Percentiles rank a stretch among this genome's conserved stretches.
Conservation (phyloP, 202 grass and related monocot genomes). For the Schoenoplectus triqueter region DNA sequence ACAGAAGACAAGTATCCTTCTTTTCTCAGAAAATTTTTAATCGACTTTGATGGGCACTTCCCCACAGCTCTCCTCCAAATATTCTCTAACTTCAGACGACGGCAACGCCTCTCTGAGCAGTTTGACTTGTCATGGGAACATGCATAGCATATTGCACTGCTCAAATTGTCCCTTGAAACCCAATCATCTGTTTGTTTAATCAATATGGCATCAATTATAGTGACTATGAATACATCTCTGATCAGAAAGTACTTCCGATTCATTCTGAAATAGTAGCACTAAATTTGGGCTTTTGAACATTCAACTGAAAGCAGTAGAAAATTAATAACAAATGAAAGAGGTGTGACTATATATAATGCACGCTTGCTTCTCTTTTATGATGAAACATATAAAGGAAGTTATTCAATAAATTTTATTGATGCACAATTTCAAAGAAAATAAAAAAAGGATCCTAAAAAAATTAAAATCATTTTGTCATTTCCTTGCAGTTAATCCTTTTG, state of each 20-base stretch:
- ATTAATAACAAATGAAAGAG: not conserved
- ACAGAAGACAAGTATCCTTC: constrained; percentile 80
- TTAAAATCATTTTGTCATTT: not conserved
- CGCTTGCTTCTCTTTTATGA: not conserved
- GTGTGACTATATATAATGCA: not conserved
- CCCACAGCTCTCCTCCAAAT: constrained; percentile 84
- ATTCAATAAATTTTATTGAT: not conserved
- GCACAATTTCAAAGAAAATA: constrained; percentile 1
- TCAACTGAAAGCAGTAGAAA: not conserved
- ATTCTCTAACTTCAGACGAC: constrained; percentile 79
- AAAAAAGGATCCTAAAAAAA: not conserved
- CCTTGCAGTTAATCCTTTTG: not conserved
- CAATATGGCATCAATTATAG: constrained; percentile 12
- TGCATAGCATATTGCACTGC: constrained; percentile 71
- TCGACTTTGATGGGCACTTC: constrained; percentile 82
- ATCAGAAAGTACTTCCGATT: constrained; percentile 1
- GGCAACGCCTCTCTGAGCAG: constrained; percentile 81
- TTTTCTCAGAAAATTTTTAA: constrained; percentile 85
- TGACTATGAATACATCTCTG: not conserved
- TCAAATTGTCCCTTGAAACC: constrained; percentile 71
- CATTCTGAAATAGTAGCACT: not conserved
- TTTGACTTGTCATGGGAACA: constrained; percentile 75
- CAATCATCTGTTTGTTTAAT: constrained; percentile 67
- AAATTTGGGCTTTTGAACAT: not conserved
- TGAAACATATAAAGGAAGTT: not conserved